Conservation (phyloP, 1,284 basidiomycete genomes). For the Hortiboletus rubellus region DNA sequence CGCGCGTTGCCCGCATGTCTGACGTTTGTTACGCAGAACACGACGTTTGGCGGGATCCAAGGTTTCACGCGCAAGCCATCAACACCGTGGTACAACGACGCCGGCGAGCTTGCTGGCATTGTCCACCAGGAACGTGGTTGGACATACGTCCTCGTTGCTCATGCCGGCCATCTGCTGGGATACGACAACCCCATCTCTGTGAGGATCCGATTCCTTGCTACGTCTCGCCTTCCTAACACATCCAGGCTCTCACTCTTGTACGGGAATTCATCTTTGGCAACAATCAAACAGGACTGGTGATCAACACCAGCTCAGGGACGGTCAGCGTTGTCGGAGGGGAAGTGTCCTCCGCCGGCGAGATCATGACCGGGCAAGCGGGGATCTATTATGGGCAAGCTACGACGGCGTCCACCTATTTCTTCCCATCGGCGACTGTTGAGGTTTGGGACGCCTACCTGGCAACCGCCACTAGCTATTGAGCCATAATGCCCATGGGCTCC, state of each 20-base stretch:
- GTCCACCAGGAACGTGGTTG: conserved; percentile 71
- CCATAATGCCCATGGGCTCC: not conserved
- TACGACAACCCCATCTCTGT: conserved; percentile 52
- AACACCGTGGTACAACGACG: conserved; percentile 62
- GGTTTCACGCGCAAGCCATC: conserved; percentile 67
- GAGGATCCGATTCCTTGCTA: conserved; percentile 20
- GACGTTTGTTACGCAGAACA: conserved; percentile 50
- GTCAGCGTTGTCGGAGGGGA: conserved; percentile 54
- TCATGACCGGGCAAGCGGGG: conserved; percentile 50
- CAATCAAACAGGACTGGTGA: conserved; percentile 53
- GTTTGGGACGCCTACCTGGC: conserved; percentile 54
- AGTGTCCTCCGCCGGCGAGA: conserved; percentile 43
- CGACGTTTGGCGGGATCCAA: conserved; percentile 71
- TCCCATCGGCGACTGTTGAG: conserved; percentile 52
- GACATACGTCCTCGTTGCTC: conserved; percentile 60
- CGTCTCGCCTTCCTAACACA: not conserved
- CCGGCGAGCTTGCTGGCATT: conserved; percentile 59
- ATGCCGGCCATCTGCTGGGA: conserved; percentile 59
- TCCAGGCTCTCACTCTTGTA: conserved; percentile 52
- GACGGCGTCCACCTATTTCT: conserved; percentile 50
- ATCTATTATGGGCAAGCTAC: conserved; percentile 52
- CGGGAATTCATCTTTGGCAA: conserved; percentile 60
- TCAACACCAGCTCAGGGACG: conserved; percentile 22
- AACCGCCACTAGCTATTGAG: too few species aligned
- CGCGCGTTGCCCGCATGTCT: not conserved